A percentile compares a stretch with the other conserved stretches of the same genome.
These are phyloP conservation scores for Chenopodium formosanum DNA, from an alignment of 148 eudicot species.

Conservation along the genomic window DNA sequence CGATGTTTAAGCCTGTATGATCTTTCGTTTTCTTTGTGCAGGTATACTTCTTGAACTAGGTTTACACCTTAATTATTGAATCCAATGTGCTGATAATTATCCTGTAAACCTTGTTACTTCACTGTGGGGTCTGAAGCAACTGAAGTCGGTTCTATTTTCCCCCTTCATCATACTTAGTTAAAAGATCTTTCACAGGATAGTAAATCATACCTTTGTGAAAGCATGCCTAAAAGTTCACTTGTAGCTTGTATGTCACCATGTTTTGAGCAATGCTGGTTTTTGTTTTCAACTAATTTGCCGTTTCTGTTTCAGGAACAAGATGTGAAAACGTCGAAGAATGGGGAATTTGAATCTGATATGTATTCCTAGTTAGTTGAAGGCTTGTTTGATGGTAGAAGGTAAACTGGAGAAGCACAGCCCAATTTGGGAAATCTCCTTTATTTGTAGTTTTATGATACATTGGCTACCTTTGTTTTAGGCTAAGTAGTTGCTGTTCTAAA, in stretches of 20 bases:
- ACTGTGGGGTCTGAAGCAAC: not conserved
- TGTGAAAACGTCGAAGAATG: constrained; percentile 6
- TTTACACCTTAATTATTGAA: not conserved
- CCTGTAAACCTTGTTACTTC: not conserved
- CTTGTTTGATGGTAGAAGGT: not conserved
- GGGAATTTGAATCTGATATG: constrained; percentile 18
- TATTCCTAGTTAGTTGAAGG: constrained; percentile 14
- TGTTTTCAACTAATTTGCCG: not conserved
- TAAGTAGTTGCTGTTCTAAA: constrained; percentile 19
- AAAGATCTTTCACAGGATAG: not conserved
- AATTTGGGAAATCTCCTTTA: not conserved
- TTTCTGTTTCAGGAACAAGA: constrained; percentile 33
- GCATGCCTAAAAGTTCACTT: not conserved
- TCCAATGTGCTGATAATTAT: not conserved
- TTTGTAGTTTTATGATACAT: constrained; percentile 19
- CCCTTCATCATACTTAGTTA: not conserved
- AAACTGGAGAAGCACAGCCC: not conserved
- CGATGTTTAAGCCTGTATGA: constrained; percentile 40
- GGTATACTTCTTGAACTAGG: constrained; percentile 10
- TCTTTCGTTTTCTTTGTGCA: constrained; percentile 10
- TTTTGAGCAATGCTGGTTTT: not conserved
- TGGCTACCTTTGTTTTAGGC: constrained; percentile 12
- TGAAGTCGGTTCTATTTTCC: not conserved
- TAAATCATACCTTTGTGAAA: not conserved
- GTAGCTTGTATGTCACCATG: not conserved